Evolutionary conservation across 1,284 basidiomycete species (phyloP), one percentile per base, ranked within the genome.

Genomic region (Leccinum solheimii): DNA sequence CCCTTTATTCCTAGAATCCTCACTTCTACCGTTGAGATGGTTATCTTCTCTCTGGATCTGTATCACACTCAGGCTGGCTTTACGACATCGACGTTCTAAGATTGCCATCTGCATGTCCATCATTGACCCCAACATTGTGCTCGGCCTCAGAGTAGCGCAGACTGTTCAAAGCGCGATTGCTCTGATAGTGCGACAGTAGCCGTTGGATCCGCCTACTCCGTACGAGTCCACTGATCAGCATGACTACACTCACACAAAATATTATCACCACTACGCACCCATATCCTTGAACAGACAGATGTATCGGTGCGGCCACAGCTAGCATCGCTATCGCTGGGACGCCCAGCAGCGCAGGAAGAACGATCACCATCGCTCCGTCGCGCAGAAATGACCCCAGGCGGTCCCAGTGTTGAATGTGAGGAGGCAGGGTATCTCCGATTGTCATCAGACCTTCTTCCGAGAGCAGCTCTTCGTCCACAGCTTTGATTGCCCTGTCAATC

Each of bases 401-500:
- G 23, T 62, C 14, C 68, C 68, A 66, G 14, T 71, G 68, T 4
- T n/a, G 13, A 43, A 72, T 62, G 27, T 69, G 70, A 1, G 70
- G 70, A 6, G 62, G 50, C 4, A 69, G 27, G 1, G 57, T 6
- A 7, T 68, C 68, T 3, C 63, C 65, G 1, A 68, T 56, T 2
- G 64, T 62, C 60, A 72, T 63, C n/a, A 71, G 62, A 23, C 56
- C 62, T 6, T 73, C 70, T 50, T 67, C 64, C 1, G 51, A 62
- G 3, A 23, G 23, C 3, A 66, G 26, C 13, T 65, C 64, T 16
- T 48, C 68, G 5, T 72, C 73, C 26, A 72, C 36, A 0, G 61
- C 54, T n/a, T 59, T 64, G 52, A 72, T 65, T 63, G 69, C 59
- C 52, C 63, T 72, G 34, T 72, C 70, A 2, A 75, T 55, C 61